phyloP scores from a whole-genome alignment of 2,329 filamentous ascomycete species.

The Hymenoscyphus occultus region DNA sequence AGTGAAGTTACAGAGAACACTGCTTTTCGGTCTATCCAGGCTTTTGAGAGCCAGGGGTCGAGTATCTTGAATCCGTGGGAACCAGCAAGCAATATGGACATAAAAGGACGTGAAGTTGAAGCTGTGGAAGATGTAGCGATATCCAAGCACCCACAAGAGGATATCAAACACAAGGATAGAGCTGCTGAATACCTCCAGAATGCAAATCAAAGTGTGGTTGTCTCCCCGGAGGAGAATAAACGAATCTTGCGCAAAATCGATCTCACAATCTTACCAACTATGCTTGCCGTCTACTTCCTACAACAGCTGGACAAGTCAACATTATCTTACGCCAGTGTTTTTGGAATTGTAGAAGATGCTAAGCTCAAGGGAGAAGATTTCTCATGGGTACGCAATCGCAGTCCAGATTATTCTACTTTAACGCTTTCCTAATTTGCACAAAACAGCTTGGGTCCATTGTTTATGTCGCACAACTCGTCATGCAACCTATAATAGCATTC shows the following conservation, averaged over 20 bases:
- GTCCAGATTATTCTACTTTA: too few relatives aligned
- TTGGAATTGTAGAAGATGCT: constrained; percentile 47
- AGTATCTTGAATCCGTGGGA: background rate
- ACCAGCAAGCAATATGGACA: constrained; percentile 11
- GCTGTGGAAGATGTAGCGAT: constrained; percentile 18
- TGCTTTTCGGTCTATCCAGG: background rate
- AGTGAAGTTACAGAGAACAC: background rate
- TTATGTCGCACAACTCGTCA: constrained; percentile 57
- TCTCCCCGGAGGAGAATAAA: constrained; percentile 25
- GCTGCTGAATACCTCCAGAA: constrained; percentile 24
- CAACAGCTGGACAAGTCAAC: constrained; percentile 45
- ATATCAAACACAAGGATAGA: constrained; percentile 18
- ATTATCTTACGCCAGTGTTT: constrained; percentile 46
- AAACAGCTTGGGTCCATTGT: constrained; percentile 54
- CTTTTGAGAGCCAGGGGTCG: background rate
- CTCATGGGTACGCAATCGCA: constrained; percentile 42
- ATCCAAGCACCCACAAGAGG: constrained; percentile 11
- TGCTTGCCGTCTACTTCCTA: constrained; percentile 56
- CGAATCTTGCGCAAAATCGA: constrained; percentile 43
- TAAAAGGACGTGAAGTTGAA: constrained; percentile 11
- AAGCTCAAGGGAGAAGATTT: constrained; percentile 46
- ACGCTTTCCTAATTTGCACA: too few relatives aligned
- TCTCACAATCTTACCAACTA: constrained; percentile 46
- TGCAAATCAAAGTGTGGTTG: constrained; percentile 17
- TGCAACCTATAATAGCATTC: constrained; percentile 54